Percentiles rank a stretch among this genome's conserved stretches.
phyloP scores from a whole-genome alignment of 2,329 filamentous ascomycete species.

The Alternaria arbusti region DNA sequence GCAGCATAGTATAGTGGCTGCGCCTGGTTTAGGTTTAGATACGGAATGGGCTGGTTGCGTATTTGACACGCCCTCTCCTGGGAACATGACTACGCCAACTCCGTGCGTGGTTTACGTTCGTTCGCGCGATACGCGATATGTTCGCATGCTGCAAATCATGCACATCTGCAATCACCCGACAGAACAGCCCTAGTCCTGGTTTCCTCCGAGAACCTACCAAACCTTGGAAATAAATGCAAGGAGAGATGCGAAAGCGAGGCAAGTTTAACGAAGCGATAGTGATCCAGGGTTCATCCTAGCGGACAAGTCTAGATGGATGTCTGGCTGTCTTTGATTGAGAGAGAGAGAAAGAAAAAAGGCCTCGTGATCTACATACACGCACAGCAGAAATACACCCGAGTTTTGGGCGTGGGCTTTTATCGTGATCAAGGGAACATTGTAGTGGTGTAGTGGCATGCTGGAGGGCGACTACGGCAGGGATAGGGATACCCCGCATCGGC shows the following conservation, averaged over 20 bases:
- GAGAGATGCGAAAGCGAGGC: neutral
- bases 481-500: neutral
- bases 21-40: neutral
- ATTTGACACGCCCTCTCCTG: neutral
- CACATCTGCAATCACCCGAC: neutral
- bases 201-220: neutral
- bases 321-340: neutral
- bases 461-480: slow-evolving; percentile 6
- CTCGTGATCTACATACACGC: neutral
- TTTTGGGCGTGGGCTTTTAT: neutral
- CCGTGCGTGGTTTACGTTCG: neutral
- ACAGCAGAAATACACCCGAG: neutral
- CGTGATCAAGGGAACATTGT: neutral
- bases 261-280: neutral
- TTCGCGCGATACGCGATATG: neutral
- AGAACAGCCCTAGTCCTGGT: neutral
- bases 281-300: neutral
- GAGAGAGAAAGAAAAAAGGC: neutral
- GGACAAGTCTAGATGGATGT: neutral
- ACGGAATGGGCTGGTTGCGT: neutral
- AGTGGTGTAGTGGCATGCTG: neutral
- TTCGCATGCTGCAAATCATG: neutral
- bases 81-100: neutral
- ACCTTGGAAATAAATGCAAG: neutral
- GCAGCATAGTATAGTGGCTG: neutral